Percentiles rank a stretch among this genome's conserved stretches.
phyloP scores from a whole-genome alignment of 2,329 filamentous ascomycete species.

The Coleophoma eucalyptorum region DNA sequence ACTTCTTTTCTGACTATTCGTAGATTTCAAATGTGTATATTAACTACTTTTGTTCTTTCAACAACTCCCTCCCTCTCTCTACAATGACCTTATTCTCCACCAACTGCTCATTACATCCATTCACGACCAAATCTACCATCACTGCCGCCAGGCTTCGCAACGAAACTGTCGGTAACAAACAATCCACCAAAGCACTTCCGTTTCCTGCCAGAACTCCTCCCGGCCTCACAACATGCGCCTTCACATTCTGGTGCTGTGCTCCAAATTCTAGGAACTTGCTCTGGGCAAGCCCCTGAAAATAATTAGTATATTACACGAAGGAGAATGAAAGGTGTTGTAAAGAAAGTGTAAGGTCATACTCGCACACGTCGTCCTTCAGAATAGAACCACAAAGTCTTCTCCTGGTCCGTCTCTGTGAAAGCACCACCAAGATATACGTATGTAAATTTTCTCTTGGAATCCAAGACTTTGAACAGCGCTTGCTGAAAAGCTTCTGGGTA shows the following conservation, averaged over 20 bases:
- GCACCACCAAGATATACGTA: slow-evolving; percentile 37
- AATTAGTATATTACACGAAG: slow-evolving; percentile 1
- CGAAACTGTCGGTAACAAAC: slow-evolving; percentile 6
- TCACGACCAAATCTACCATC: slow-evolving; percentile 13
- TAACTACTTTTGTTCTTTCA: slow-evolving; percentile 6
- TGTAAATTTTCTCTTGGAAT: slow-evolving; percentile 33
- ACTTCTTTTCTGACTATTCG: too few species aligned
- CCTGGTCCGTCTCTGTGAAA: slow-evolving; percentile 35
- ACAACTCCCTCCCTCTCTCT: slow-evolving; percentile 8
- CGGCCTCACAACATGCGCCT: slow-evolving; percentile 10
- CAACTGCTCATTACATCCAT: slow-evolving; percentile 9
- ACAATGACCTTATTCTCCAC: slow-evolving; percentile 8
- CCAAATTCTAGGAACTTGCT: slow-evolving; percentile 9
- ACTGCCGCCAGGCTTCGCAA: slow-evolving; percentile 8
- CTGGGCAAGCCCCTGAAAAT: slow-evolving; percentile 9
- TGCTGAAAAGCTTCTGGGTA: slow-evolving; percentile 12
- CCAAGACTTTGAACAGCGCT: slow-evolving; percentile 8
- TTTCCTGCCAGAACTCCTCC: slow-evolving; percentile 5
- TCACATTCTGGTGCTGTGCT: slow-evolving; percentile 8
- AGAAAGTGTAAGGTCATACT: slow-evolving; percentile 1
- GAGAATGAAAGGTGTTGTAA: background rate
- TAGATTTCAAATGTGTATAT: too few species aligned
- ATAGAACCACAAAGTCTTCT: slow-evolving; percentile 32
- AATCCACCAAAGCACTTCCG: slow-evolving; percentile 7
- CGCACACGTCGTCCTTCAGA: slow-evolving; percentile 31